Evolutionary conservation across 148 eudicot species (phyloP), one percentile per base, ranked within the genome.

Genomic region (Rhododendron henanense): DNA sequence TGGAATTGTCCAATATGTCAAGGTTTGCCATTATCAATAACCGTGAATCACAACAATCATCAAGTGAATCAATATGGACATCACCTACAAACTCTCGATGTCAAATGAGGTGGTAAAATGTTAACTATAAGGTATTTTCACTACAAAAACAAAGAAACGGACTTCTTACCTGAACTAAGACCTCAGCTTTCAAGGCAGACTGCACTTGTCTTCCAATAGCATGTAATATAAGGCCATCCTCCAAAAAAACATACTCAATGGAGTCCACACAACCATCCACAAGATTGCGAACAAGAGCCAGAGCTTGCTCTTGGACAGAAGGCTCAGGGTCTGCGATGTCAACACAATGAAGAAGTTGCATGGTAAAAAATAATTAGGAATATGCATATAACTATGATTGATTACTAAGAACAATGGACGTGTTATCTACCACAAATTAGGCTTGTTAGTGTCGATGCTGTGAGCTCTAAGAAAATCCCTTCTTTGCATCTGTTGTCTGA

Each of bases 241-340:
- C 99, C 75, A 78, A 61, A 59, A 97, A 93, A 48, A 93, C 87
- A 89, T 90, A 90, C 47, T 92, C 93, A 31, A 94, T 90, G 86
- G 93, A 92, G 37, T 94, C 94, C 50, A 88, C 67, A 89, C 89
- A 83, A 57, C 98, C 99, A 88, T 94, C 96, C 84, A 94, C 95
- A 80, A 97, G 93, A 90, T 95, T 95, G 69, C 99, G 90, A 73
- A 94, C 90, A 84, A 97, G 90, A 78, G 92, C 94, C 85, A 97
- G 88, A 85, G 98, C 95, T 92, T 95, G 99, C 92, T 93, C 98
- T 92, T 97, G 99, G 82, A 97, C 96, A 83, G 92, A 88, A 41
- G 96, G 91, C 89, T 94, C 98, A 51, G 94, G 92, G 87, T 97
- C 99, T 97, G 92, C 82, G 87, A 53, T 13, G 31, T 41, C 76